Conservation (phyloP, 2,329 filamentous ascomycete genomes). For the Xylaria digitata region DNA sequence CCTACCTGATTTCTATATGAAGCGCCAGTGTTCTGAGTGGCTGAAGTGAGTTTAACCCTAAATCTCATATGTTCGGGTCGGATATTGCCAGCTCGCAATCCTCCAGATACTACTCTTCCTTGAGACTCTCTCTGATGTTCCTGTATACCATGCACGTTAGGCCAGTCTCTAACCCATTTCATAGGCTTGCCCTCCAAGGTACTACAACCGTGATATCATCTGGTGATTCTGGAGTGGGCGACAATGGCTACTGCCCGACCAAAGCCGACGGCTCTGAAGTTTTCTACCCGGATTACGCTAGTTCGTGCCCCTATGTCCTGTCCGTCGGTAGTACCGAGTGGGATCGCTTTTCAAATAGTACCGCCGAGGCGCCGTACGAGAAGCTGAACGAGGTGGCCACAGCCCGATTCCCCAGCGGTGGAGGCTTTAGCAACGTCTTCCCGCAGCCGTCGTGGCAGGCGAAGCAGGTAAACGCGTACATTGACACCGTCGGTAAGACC, state of each 20-base stretch:
- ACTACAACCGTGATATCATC: conserved; percentile 39
- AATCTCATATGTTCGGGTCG: conserved; percentile 20
- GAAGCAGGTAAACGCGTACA: conserved; percentile 54
- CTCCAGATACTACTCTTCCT: background rate
- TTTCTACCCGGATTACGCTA: conserved; percentile 56
- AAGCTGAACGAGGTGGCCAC: conserved; percentile 43
- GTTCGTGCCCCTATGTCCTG: conserved; percentile 61
- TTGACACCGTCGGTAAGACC: conserved; percentile 45
- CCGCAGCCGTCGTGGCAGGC: conserved; percentile 55
- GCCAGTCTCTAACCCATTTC: conserved; percentile 4
- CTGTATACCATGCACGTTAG: background rate
- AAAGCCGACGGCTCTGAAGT: conserved; percentile 35
- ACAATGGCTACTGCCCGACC: conserved; percentile 52
- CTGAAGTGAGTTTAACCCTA: conserved; percentile 35
- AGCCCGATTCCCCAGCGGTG: conserved; percentile 51
- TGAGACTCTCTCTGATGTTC: background rate
- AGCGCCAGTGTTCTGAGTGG: conserved; percentile 40
- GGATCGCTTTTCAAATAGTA: conserved; percentile 38
- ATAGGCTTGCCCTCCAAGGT: conserved; percentile 37
- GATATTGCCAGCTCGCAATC: conserved; percentile 27
- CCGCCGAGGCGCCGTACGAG: conserved; percentile 36
- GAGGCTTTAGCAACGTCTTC: conserved; percentile 59
- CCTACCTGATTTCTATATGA: conserved; percentile 38
- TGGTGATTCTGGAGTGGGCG: conserved; percentile 39
- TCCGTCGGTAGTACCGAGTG: conserved; percentile 53